These are phyloP conservation scores for Ustulina deusta DNA, from an alignment of 2,329 filamentous ascomycete species.

Conservation along the genomic window DNA sequence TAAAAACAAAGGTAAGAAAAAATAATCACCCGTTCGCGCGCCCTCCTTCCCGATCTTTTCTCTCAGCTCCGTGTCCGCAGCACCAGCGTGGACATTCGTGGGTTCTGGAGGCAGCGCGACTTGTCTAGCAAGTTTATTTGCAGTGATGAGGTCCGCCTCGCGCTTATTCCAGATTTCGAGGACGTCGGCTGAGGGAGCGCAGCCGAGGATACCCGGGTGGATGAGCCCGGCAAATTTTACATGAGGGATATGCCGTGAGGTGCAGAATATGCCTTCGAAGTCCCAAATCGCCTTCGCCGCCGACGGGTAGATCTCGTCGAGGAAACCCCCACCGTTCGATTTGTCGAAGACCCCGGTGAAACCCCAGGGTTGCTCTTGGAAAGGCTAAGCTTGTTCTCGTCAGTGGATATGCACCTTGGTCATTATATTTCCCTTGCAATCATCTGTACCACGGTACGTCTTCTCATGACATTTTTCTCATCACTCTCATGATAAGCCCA, in stretches of 20 bases:
- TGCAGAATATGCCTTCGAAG: conserved; percentile 72
- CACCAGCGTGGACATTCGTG: conserved; percentile 78
- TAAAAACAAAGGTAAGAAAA: not conserved
- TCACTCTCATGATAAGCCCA: not conserved
- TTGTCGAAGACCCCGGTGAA: conserved; percentile 87
- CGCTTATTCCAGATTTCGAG: conserved; percentile 86
- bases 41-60: conserved; percentile 80
- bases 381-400: conserved; percentile 65
- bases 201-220: conserved; percentile 91
- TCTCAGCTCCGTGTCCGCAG: conserved; percentile 67
- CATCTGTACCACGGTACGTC: not conserved
- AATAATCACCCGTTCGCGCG: conserved; percentile 70
- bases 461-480: conserved; percentile 51
- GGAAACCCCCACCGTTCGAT: conserved; percentile 86
- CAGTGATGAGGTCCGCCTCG: conserved; percentile 81
- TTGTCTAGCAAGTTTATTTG: conserved; percentile 72
- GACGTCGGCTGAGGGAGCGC: conserved; percentile 82
- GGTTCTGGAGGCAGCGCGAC: conserved; percentile 84
- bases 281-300: conserved; percentile 74
- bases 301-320: conserved; percentile 87
- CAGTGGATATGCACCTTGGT: conserved; percentile 1
- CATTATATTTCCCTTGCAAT: not conserved
- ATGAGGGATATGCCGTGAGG: conserved; percentile 85
- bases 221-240: conserved; percentile 91
- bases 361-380: conserved; percentile 88